Base-by-base conservation (phyloP, 148 eudicot species). In the Cornus florida region DNA sequence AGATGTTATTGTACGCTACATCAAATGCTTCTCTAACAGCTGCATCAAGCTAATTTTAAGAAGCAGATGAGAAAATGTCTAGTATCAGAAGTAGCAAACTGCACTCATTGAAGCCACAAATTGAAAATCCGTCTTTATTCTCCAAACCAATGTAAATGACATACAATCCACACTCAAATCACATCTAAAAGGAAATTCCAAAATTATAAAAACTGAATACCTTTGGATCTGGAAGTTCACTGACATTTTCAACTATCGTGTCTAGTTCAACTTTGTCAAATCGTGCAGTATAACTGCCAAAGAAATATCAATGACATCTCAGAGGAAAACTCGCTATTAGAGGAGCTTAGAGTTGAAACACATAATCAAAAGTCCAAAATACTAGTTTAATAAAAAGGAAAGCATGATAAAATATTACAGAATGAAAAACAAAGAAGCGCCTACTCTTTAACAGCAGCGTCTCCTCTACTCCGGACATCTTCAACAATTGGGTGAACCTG, bases 401-500 rank as follows among this genome's bases (percentile, higher is more conserved):
- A 24, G 24, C 9, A 33, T 32, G 68, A 66, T 50, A 62, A 5
- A 13, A 1, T 46, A 24, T 2, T 28, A 31, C 14, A 73, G 84
- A 24, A 13, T 65, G 67, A 5, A 41, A 50, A 82, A 41, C 82
- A 71, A 80, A 73, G 83, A 77, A 80, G 62, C 75, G 81, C 87
- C 32, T 80, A 94, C 98, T 90, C 92, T 87, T 90, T 92, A 82
- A 94, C 96, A 46, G 98, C 98, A 39, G 84, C 89, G 83, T 94
- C 98, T 43, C 98, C 98, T 80, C 93, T 91, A 75, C 68, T 66
- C 59, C 94, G 89, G 24, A 94, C 90, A 82, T 90, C 90, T 78
- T 94, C 94, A 77, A 94, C 92, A 83, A 94, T 94, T 67, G 98
- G 96, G 68, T 94, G 91, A 71, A 94, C 98, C 98, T 94, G 85